Percentiles rank a stretch among this genome's conserved stretches.
Conservation (phyloP, 2,329 filamentous ascomycete species). For the Arthrinium phaeospermum region DNA sequence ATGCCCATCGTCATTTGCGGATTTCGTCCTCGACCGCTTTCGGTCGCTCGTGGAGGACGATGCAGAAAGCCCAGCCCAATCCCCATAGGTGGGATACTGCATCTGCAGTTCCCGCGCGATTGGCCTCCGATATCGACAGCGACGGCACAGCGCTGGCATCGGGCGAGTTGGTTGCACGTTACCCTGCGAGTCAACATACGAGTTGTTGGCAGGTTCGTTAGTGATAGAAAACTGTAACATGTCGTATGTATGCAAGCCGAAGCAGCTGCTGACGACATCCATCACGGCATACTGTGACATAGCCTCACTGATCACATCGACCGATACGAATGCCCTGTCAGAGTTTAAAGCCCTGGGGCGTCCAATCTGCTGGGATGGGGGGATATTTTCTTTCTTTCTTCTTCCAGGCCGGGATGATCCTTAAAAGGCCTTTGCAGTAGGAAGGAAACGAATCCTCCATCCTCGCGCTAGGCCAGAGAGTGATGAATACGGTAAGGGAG, state of each 20-base stretch:
- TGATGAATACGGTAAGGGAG: slow-evolving; percentile 16
- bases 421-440: not conserved
- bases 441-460: not conserved
- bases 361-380: slow-evolving; percentile 10
- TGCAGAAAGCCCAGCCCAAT: not conserved
- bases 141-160: not conserved
- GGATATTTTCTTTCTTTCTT: not conserved
- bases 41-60: not conserved
- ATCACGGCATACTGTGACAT: not conserved
- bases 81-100: not conserved
- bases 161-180: not conserved
- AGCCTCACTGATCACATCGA: slow-evolving; percentile 12
- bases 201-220: not conserved
- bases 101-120: not conserved
- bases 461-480: not conserved
- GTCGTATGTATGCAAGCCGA: not conserved
- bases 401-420: not conserved
- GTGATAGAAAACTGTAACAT: slow-evolving; percentile 2
- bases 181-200: slow-evolving; percentile 1
- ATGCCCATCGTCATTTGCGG: slow-evolving; percentile 7
- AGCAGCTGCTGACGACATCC: slow-evolving; percentile 17
- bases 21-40: not conserved
- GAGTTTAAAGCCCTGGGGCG: slow-evolving; percentile 5
- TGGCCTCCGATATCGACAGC: not conserved
- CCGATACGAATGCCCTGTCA: slow-evolving; percentile 6